phyloP scores from a whole-genome alignment of 2,329 filamentous ascomycete species.

The Colletotrichum somersetense region DNA sequence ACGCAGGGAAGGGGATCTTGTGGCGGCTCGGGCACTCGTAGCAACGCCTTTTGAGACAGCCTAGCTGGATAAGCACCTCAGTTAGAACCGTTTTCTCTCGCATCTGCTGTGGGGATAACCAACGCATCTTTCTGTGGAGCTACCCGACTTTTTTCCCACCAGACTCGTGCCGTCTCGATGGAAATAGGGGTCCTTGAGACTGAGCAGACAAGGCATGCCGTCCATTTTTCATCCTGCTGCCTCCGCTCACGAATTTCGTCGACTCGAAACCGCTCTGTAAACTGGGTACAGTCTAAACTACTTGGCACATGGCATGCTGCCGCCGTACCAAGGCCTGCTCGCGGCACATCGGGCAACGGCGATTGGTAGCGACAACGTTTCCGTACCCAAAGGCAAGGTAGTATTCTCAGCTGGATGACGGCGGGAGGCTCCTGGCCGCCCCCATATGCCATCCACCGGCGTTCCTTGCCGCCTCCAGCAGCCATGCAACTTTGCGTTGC shows the following conservation, averaged over 20 bases:
- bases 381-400: constrained; percentile 24
- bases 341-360: background rate
- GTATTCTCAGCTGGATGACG: constrained; percentile 36
- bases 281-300: no score
- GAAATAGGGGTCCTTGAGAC: constrained; percentile 24
- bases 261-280: no score
- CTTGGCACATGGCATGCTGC: background rate
- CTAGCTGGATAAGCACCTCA: constrained; percentile 10
- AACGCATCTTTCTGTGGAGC: constrained; percentile 39
- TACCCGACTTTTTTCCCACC: constrained; percentile 6
- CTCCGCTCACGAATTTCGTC: background rate
- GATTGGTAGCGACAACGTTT: constrained; percentile 33
- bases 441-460: constrained; percentile 20
- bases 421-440: constrained; percentile 39
- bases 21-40: constrained; percentile 31
- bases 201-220: background rate
- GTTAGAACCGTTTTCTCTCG: constrained; percentile 34
- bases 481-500: constrained; percentile 29
- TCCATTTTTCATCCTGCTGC: background rate
- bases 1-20: background rate
- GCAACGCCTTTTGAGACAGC: constrained; percentile 24
- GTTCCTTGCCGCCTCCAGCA: constrained; percentile 22
- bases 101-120: constrained; percentile 37
- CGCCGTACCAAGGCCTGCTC: background rate
- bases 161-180: background rate